phyloP scores from a whole-genome alignment of 331 rosid genomes.

The Pyrus hybrid region DNA sequence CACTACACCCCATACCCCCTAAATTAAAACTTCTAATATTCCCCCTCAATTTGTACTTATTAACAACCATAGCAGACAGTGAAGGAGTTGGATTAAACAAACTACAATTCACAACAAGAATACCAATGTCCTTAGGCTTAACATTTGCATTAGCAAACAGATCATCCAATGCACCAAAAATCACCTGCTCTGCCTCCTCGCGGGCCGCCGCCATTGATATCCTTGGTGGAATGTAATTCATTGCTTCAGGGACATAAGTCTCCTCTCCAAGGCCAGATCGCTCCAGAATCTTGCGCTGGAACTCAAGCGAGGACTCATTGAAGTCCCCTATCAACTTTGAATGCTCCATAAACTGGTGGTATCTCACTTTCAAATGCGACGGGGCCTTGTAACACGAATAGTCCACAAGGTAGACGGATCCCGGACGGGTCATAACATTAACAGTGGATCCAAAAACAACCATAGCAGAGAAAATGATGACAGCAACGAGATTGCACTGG shows the following conservation, averaged over 20 bases:
- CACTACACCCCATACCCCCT: slow-evolving; percentile 89
- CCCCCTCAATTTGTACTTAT: slow-evolving; percentile 47
- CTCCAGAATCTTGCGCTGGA: slow-evolving; percentile 54
- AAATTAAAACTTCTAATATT: slow-evolving; percentile 48
- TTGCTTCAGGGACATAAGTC: slow-evolving; percentile 46
- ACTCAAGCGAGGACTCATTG: slow-evolving; percentile 39
- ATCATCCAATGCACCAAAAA: too few relatives aligned
- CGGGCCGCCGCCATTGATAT: slow-evolving; percentile 47
- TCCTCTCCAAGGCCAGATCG: slow-evolving; percentile 63
- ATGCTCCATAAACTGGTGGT: slow-evolving; percentile 30
- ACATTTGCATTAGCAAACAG: slow-evolving; percentile 41
- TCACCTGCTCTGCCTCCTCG: slow-evolving; percentile 55
- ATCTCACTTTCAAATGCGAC: slow-evolving; percentile 5
- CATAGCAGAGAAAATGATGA: slow-evolving; percentile 20
- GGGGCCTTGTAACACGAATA: slow-evolving; percentile 45
- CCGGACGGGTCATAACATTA: slow-evolving; percentile 38
- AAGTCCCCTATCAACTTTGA: slow-evolving; percentile 37
- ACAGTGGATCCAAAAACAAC: slow-evolving; percentile 43
- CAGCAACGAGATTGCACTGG: slow-evolving; percentile 33
- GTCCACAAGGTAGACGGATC: slow-evolving; percentile 57
- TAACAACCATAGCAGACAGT: slow-evolving; percentile 60
- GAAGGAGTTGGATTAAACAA: slow-evolving; percentile 70
- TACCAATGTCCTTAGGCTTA: slow-evolving; percentile 51
- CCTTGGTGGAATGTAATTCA: slow-evolving; percentile 36
- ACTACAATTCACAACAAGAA: slow-evolving; percentile 60